Evolutionary conservation across 1,139 yeast species (phyloP), one percentile per base, ranked within the genome.

Genomic region (Wickerhamomyces sp.): DNA sequence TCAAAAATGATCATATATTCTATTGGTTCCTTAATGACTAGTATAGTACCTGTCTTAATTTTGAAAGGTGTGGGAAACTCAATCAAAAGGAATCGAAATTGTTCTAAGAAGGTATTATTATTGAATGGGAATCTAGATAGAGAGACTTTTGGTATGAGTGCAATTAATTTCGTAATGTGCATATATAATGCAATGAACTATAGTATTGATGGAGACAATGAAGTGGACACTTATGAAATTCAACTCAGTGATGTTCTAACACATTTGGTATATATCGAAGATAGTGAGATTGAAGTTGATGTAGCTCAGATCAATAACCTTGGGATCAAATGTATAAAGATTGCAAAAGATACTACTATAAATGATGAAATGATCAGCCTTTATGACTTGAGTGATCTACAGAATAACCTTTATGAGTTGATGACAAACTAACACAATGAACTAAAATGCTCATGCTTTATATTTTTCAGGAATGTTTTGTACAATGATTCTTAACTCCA

Each of bases 1-100:
- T 71, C 86, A 0, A 77, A 82, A 42, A 73, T 77, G 13, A 65
- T 90, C 0, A 71, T 91, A 0, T 89, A 82, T 59, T 86, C 95
- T 1, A 85, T 91, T 48, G 97, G 97, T 1, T 86, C 95, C 3
- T 68, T 91, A 39, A 85, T 87, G 84, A 90, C 97, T 0, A 86
- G 95, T 47, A 78, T 86, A 9, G 68, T 88, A 3, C 97, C 97
- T 0, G 80, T 89, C 0, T 67, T 89, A 5, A 76, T 88, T 10
- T 67, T 88, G 7, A 79, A 79, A 47, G 95, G 95, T 1, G 75
- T 88, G 26, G 94, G 91, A 0, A 73, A 71, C 39, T 79, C 86
- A 1, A 74, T 72, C 39, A 57, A 47, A 36, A 44, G 57, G 10
- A 57, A 43, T 26, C 52, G 57, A 10, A 57, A 43, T 23, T 52